Conservation (phyloP, 2,329 filamentous ascomycete genomes). For the Cladosporium cucumerinum region DNA sequence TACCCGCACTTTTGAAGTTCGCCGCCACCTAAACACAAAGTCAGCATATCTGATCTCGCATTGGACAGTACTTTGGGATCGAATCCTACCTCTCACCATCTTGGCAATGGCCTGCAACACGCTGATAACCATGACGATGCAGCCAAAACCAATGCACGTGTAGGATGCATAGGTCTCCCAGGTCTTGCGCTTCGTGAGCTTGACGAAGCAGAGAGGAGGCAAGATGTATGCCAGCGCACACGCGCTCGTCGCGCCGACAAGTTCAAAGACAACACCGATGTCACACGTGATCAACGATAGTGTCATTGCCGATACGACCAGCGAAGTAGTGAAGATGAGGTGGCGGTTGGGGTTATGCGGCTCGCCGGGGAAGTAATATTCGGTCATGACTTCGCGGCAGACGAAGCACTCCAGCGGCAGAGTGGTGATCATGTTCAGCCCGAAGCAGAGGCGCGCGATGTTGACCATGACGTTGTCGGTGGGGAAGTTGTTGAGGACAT, state of each 20-base stretch:
- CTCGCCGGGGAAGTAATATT: constrained; percentile 70
- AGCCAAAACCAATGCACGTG: constrained; percentile 74
- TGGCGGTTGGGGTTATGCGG: constrained; percentile 82
- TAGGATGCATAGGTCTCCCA: constrained; percentile 58
- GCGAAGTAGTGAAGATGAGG: constrained; percentile 75
- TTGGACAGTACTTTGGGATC: too few species aligned
- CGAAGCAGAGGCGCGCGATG: constrained; percentile 90
- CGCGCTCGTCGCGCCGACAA: constrained; percentile 92
- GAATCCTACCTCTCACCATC: constrained; percentile 46
- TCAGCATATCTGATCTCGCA: background rate
- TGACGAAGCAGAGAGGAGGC: constrained; percentile 92
- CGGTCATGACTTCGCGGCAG: constrained; percentile 92
- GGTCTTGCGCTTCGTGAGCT: constrained; percentile 69
- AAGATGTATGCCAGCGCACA: constrained; percentile 93
- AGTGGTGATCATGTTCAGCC: constrained; percentile 97
- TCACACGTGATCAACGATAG: constrained; percentile 87
- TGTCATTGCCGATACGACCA: constrained; percentile 75
- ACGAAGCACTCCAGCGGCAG: constrained; percentile 96
- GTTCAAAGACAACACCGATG: constrained; percentile 87
- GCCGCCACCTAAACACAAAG: background rate
- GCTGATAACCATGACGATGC: constrained; percentile 75
- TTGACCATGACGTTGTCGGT: constrained; percentile 90
- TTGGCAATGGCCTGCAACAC: constrained; percentile 69
- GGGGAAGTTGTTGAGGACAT: constrained; percentile 97
- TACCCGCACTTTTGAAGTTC: constrained; percentile 11